These are phyloP conservation scores for Cutaneotrichosporon cyanovorans DNA, from an alignment of 1,284 basidiomycete species.

Conservation along the genomic window DNA sequence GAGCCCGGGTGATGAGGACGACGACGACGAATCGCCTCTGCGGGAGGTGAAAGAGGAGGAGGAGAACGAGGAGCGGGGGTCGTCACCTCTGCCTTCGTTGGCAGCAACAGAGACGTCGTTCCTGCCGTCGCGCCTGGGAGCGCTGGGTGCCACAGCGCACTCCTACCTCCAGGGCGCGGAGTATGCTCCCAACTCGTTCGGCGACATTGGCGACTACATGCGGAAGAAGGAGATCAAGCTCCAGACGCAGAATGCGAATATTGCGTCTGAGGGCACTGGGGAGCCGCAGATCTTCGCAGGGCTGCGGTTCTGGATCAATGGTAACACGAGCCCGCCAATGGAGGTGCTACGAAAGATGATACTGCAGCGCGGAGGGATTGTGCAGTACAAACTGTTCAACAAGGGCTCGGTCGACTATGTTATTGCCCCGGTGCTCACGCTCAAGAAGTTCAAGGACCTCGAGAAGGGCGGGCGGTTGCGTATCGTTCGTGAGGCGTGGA, in stretches of 20 bases:
- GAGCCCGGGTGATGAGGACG: neutral
- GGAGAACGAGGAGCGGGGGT: no score
- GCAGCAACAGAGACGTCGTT: neutral
- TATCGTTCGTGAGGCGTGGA: constrained; percentile 79
- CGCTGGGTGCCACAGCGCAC: constrained; percentile 11
- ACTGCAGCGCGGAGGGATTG: constrained; percentile 71
- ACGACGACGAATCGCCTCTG: no score
- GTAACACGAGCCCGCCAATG: constrained; percentile 78
- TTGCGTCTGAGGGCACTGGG: constrained; percentile 43
- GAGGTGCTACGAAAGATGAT: constrained; percentile 76
- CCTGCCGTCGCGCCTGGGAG: neutral
- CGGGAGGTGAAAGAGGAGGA: no score
- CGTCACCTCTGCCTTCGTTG: neutral
- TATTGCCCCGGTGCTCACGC: constrained; percentile 80
- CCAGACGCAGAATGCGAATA: constrained; percentile 69
- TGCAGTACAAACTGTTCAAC: constrained; percentile 53
- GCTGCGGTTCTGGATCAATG: constrained; percentile 80
- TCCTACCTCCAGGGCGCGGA: constrained; percentile 38
- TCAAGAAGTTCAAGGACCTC: constrained; percentile 81
- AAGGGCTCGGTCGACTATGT: constrained; percentile 53
- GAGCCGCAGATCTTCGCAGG: constrained; percentile 60
- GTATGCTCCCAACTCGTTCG: constrained; percentile 76
- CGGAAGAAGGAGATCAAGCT: constrained; percentile 79
- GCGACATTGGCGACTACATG: constrained; percentile 81
- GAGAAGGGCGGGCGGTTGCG: constrained; percentile 59